A percentile compares a stretch with the other conserved stretches of the same genome.
These are phyloP conservation scores for Nicotiana rustica DNA, from an alignment of 305 asterid genomes.

Conservation along the genomic window DNA sequence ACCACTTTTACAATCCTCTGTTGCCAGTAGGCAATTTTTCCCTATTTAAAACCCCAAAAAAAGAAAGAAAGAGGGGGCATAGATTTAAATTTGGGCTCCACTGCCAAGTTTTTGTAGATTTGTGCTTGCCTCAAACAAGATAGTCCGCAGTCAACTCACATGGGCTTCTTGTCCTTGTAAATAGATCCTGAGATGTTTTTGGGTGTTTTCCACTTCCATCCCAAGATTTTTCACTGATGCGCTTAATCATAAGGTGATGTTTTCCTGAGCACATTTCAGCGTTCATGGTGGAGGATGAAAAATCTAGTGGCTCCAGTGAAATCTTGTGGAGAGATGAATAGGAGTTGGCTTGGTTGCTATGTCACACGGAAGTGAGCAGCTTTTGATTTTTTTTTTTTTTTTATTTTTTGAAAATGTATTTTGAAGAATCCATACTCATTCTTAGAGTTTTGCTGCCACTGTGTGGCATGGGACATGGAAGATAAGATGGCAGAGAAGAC, in stretches of 20 bases:
- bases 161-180: no score
- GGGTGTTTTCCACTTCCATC: slow-evolving; percentile 17
- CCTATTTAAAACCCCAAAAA: background rate
- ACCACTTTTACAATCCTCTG: no score
- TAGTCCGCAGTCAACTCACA: no score
- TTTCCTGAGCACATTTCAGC: background rate
- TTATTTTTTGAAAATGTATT: background rate
- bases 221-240: background rate
- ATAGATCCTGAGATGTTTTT: background rate
- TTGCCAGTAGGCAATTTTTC: background rate
- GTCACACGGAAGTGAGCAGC: background rate
- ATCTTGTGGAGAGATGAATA: slow-evolving; percentile 21
- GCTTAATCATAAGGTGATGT: background rate
- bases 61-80: background rate
- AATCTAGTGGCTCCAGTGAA: background rate
- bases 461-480: background rate
- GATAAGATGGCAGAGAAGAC: background rate
- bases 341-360: background rate
- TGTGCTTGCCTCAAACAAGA: background rate
- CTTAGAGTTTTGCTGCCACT: background rate
- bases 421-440: slow-evolving; percentile 1
- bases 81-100: background rate
- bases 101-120: background rate
- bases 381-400: no score
- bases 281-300: background rate